A percentile compares a stretch with the other conserved stretches of the same genome.
Evolutionary conservation across 2,329 filamentous ascomycete genomes (phyloP).

Genomic region (Calonectria hongkongensis): DNA sequence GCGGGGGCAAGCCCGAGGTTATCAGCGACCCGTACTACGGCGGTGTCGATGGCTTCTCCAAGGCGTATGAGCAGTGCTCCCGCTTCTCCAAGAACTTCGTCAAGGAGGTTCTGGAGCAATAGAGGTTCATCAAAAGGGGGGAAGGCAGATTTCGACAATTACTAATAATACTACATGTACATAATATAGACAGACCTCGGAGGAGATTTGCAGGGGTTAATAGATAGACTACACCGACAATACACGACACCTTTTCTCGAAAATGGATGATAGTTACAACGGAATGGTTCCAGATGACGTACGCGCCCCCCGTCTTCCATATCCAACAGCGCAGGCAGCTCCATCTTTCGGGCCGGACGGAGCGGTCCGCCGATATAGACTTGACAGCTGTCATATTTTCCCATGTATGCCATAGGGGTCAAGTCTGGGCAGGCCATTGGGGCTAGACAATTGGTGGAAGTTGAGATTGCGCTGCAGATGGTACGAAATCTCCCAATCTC

Average conservation of each 20-base stretch:
- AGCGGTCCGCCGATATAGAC: slow-evolving; percentile 37
- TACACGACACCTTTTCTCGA: slow-evolving; percentile 14
- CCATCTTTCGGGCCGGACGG: slow-evolving; percentile 35
- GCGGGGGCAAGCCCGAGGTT: slow-evolving; percentile 80
- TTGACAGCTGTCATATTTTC: slow-evolving; percentile 19
- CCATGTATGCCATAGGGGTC: slow-evolving; percentile 24
- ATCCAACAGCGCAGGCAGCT: slow-evolving; percentile 24
- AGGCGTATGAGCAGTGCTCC: slow-evolving; percentile 88
- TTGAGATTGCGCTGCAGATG: slow-evolving; percentile 31
- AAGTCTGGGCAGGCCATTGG: not conserved
- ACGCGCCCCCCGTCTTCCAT: not conserved
- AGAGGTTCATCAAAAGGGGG: slow-evolving; percentile 35
- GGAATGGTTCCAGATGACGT: slow-evolving; percentile 24
- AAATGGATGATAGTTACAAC: slow-evolving; percentile 15
- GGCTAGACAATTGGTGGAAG: slow-evolving; percentile 30
- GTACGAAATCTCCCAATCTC: slow-evolving; percentile 38
- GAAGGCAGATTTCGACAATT: slow-evolving; percentile 9
- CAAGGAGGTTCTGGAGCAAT: slow-evolving; percentile 67
- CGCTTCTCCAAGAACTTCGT: slow-evolving; percentile 87
- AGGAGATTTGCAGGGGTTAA: slow-evolving; percentile 26
- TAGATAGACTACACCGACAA: slow-evolving; percentile 36
- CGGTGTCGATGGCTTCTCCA: slow-evolving; percentile 86
- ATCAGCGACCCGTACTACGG: slow-evolving; percentile 96
- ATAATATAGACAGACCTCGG: slow-evolving; percentile 34
- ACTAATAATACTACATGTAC: slow-evolving; percentile 52